Conservation (phyloP, 140 eudicot species). For the Oenanthe javanica region DNA sequence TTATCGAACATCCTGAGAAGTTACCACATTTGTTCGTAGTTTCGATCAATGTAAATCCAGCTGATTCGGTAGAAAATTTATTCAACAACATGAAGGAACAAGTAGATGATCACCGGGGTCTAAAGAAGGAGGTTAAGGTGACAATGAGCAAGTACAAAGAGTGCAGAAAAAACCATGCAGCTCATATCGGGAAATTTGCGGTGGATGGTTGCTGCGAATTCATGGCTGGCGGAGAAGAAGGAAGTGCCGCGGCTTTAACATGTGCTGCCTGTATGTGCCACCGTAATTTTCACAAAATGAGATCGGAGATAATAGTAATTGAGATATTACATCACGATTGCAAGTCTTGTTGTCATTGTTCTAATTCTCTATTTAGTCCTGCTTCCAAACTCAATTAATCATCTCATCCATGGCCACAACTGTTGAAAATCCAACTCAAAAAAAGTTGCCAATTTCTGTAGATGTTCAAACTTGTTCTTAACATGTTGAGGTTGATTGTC, state of each 20-base stretch:
- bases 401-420: background rate
- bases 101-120: background rate
- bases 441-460: background rate
- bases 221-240: conserved; percentile 21
- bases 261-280: conserved; percentile 26
- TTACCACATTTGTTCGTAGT: background rate
- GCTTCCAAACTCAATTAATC: background rate
- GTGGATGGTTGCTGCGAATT: conserved; percentile 25
- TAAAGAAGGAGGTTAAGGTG: background rate
- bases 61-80: background rate
- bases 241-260: background rate
- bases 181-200: conserved; percentile 9
- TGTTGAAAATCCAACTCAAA: background rate
- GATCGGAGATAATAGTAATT: background rate
- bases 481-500: too few relatives aligned
- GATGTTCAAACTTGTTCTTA: background rate
- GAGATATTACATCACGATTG: background rate
- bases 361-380: background rate
- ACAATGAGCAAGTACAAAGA: conserved; percentile 5
- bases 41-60: background rate
- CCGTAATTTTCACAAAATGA: conserved; percentile 15
- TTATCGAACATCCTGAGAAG: background rate
- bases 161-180: conserved; percentile 23
- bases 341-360: background rate
- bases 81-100: background rate